Percentiles rank a stretch among this genome's conserved stretches.
phyloP scores from a whole-genome alignment of 2,329 filamentous ascomycete genomes.

The Fusarium kyushuense region DNA sequence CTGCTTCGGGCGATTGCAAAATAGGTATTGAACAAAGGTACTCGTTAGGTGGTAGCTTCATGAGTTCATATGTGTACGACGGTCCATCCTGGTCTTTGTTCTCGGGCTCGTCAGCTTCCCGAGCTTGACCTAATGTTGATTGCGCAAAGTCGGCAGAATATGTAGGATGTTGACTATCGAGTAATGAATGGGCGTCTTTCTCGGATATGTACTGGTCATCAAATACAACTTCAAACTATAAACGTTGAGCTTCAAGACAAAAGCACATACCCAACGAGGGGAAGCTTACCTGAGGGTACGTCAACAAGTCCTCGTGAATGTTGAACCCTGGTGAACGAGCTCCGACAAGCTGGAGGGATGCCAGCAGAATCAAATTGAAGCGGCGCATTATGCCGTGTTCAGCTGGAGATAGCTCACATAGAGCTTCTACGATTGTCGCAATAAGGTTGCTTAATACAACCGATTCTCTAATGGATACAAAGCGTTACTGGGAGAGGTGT shows the following conservation, averaged over 20 bases:
- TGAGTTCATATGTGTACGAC: slow-evolving; percentile 74
- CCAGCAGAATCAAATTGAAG: slow-evolving; percentile 59
- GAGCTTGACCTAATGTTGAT: slow-evolving; percentile 54
- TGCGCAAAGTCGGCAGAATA: slow-evolving; percentile 57
- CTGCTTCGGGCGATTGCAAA: slow-evolving; percentile 67
- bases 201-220: slow-evolving; percentile 79
- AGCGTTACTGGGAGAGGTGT: slow-evolving; percentile 49
- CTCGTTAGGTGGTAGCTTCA: slow-evolving; percentile 75
- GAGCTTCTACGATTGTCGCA: slow-evolving; percentile 33
- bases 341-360: slow-evolving; percentile 58
- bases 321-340: slow-evolving; percentile 75
- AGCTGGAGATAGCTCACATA: slow-evolving; percentile 46
- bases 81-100: slow-evolving; percentile 17
- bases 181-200: slow-evolving; percentile 72
- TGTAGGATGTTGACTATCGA: slow-evolving; percentile 59
- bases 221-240: slow-evolving; percentile 83
- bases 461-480: slow-evolving; percentile 20
- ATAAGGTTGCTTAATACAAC: slow-evolving; percentile 21
- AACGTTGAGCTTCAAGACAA: slow-evolving; percentile 26
- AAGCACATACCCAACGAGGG: slow-evolving; percentile 4
- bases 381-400: slow-evolving; percentile 63
- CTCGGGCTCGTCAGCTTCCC: slow-evolving; percentile 41
- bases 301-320: slow-evolving; percentile 88
- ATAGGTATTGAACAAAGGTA: slow-evolving; percentile 89
- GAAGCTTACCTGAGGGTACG: slow-evolving; percentile 80